phyloP scores from a whole-genome alignment of 495 filamentous ascomycete species.

The Penicillium coffeae region DNA sequence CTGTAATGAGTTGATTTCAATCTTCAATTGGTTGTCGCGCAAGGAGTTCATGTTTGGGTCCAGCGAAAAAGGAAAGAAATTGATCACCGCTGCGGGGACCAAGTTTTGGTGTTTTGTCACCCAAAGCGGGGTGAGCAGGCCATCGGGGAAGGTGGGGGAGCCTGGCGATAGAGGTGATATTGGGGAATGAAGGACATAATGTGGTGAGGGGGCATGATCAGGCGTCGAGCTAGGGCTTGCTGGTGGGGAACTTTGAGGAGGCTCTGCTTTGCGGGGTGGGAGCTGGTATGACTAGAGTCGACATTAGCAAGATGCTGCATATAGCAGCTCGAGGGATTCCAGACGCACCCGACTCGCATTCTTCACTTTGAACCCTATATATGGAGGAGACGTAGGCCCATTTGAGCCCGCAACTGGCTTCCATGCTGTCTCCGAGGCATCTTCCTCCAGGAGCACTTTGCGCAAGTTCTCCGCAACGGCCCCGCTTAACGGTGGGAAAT shows the following conservation, averaged over 20 bases:
- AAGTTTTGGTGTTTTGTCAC: constrained; percentile 78
- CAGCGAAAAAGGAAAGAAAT: constrained; percentile 66
- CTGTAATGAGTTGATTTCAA: constrained; percentile 75
- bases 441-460: constrained; percentile 60
- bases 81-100: constrained; percentile 73
- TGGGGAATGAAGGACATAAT: constrained; percentile 74
- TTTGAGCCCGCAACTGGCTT: constrained; percentile 39
- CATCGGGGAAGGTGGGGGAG: constrained; percentile 81
- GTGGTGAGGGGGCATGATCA: constrained; percentile 40
- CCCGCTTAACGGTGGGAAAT: constrained; percentile 61
- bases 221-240: constrained; percentile 45
- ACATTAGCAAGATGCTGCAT: constrained; percentile 17
- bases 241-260: constrained; percentile 47
- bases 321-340: constrained; percentile 1
- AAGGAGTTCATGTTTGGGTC: constrained; percentile 66
- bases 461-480: constrained; percentile 63
- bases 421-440: constrained; percentile 62
- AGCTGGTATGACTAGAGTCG: constrained; percentile 51
- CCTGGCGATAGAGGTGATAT: constrained; percentile 80
- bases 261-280: constrained; percentile 60
- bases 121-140: constrained; percentile 77
- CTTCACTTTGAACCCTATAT: constrained; percentile 57
- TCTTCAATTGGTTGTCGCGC: constrained; percentile 82
- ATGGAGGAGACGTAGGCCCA: constrained; percentile 20
- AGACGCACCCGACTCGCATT: constrained; percentile 73